A percentile compares a stretch with the other conserved stretches of the same genome.
phyloP scores from a whole-genome alignment of 176 grass and related monocot genomes.

The Oryza glaberrima region DNA sequence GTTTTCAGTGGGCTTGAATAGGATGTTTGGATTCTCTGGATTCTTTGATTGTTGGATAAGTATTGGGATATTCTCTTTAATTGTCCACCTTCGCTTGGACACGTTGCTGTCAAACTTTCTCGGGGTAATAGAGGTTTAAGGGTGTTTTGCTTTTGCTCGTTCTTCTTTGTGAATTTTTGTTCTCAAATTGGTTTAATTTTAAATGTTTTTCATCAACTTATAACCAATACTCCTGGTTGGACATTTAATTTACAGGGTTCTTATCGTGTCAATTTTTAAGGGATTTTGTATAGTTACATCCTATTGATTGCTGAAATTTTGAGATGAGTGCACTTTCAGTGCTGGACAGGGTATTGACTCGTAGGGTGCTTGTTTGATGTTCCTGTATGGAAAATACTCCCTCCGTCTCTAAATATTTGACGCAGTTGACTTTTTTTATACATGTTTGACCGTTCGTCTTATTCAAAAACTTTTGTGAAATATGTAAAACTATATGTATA shows the following conservation, averaged over 20 bases:
- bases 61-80: background rate
- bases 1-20: background rate
- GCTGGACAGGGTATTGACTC: background rate
- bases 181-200: background rate
- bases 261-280: background rate
- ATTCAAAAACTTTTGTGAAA: no score
- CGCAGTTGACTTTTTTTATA: no score
- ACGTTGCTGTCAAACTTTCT: constrained; percentile 18
- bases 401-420: no score
- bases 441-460: no score
- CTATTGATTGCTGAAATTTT: background rate
- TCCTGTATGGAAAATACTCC: background rate
- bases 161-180: background rate
- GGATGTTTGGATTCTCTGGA: constrained; percentile 17
- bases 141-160: constrained; percentile 4
- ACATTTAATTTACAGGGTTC: background rate
- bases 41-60: constrained; percentile 10
- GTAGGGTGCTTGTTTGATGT: background rate
- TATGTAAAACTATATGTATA: no score
- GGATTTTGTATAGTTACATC: background rate
- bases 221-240: background rate
- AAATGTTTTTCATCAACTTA: background rate
- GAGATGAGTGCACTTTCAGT: background rate
- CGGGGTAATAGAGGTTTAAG: background rate
- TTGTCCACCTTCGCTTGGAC: background rate